Base-by-base conservation (phyloP, 495 filamentous ascomycete genomes). In the Hyaloscypha finlandica region DNA sequence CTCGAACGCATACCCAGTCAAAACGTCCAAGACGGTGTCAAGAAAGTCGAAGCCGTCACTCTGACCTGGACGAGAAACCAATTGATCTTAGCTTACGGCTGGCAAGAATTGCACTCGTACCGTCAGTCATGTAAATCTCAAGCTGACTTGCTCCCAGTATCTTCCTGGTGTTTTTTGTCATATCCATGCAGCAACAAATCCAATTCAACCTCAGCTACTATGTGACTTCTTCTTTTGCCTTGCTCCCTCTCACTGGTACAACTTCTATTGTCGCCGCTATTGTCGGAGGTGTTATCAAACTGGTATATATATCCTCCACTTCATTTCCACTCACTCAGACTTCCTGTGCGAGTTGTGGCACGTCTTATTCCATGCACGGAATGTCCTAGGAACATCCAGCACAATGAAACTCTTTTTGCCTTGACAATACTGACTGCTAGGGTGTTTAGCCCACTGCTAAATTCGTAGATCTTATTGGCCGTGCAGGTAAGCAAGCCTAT, bases 381-480 rank as follows among this genome's bases (percentile, higher is more conserved):
- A 37, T 37, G 35, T 37, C 12, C 35, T 37, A 12, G 35, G 35
- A 12, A 12, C 12, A 8, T 5, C 12, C 6, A 37, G 35, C 35
- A 37, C 35, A 37, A 8, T 8, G 6, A 3, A 8, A 3, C 12
- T 37, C 35, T 37, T 12, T 37, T 37, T 37, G 12, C 12, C 35
- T 25, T 25, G 12, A 6, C 12, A 37, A 48, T 48, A 19, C 42
- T 48, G 16, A 48, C 16, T 48, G 9, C 11, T 48, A 37, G 9
- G 16, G 1, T 19, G 4, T 48, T 14, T 48, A 48, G 31, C 81
- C 87, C 1, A 72, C 85, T 14, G 84, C 86, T 22, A 86, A 87
- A 67, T 75, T 89, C 51, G 69, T 88, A 61, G 84, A 89, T 70
- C 71, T 86, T 5, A 86, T 81, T 77, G 87, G 84, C 54, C 73